Percentiles rank a stretch among this genome's conserved stretches.
These are phyloP conservation scores for Oryza officinalis DNA, from an alignment of 176 grass and related monocot genomes.

Conservation along the genomic window DNA sequence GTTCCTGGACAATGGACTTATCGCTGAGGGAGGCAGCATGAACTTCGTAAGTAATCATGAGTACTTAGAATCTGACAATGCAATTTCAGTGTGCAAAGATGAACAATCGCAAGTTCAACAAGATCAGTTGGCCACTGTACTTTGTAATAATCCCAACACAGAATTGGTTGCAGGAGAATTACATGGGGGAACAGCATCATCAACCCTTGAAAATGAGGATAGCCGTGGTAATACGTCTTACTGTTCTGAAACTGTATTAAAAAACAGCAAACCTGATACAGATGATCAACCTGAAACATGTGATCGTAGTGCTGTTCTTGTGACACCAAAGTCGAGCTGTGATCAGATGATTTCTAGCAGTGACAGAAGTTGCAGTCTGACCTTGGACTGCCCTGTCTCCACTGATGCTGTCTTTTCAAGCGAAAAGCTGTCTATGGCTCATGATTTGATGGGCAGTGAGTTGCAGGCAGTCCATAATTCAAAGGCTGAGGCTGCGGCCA, in stretches of 20 bases:
- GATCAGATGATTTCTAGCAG: background rate
- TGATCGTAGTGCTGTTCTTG: constrained; percentile 4
- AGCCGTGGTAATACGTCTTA: background rate
- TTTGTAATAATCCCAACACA: constrained; percentile 19
- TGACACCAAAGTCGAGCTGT: background rate
- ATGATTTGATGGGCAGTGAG: constrained; percentile 14
- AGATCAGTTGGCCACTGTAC: background rate
- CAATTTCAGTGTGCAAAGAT: constrained; percentile 35
- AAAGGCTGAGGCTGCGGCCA: background rate
- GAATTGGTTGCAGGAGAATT: constrained; percentile 32
- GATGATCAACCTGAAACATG: constrained; percentile 9
- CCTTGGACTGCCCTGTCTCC: background rate
- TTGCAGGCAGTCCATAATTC: background rate
- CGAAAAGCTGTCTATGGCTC: background rate
- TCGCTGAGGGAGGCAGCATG: constrained; percentile 25
- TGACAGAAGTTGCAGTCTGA: constrained; percentile 8
- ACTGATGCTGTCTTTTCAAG: constrained; percentile 18
- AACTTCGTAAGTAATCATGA: constrained; percentile 20
- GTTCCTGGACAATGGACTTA: constrained; percentile 21
- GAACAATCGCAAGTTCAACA: constrained; percentile 30
- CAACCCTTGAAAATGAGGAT: constrained; percentile 25
- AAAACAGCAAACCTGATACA: background rate
- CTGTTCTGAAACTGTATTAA: constrained; percentile 30
- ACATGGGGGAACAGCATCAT: background rate
- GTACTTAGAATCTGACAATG: constrained; percentile 2